Conservation (phyloP, 148 eudicot genomes). For the Rhododendron ovatum region DNA sequence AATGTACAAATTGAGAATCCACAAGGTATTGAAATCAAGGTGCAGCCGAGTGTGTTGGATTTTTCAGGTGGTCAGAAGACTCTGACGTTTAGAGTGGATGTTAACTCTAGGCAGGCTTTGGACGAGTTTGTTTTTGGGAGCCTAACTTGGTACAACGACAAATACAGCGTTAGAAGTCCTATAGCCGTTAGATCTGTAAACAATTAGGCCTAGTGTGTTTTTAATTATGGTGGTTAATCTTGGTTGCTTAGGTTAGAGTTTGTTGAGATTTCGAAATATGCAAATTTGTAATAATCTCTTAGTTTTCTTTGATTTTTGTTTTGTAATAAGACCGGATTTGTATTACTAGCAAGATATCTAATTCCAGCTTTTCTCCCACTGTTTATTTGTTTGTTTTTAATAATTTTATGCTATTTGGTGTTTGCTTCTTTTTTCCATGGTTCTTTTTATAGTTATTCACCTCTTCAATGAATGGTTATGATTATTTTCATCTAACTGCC, state of each 20-base stretch:
- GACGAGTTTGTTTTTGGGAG: constrained; percentile 1
- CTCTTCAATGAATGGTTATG: too few relatives aligned
- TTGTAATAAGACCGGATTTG: neutral
- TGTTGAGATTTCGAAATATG: neutral
- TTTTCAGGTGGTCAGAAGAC: neutral
- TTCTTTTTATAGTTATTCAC: too few relatives aligned
- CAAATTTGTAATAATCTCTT: neutral
- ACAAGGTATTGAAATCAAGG: neutral
- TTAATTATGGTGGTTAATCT: too few relatives aligned
- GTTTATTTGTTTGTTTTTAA: neutral
- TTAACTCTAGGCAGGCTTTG: neutral
- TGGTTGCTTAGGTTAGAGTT: neutral
- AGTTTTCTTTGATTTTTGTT: too few relatives aligned
- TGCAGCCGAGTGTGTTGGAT: neutral
- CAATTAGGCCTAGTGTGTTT: neutral
- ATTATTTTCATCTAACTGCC: too few relatives aligned
- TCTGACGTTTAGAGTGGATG: neutral
- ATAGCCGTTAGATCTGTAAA: neutral
- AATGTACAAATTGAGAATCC: neutral
- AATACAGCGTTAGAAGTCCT: neutral
- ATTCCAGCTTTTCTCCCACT: neutral
- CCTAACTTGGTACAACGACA: neutral
- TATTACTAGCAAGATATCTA: neutral
- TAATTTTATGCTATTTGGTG: too few relatives aligned
- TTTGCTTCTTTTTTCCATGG: too few relatives aligned